Conservation (phyloP, 306 rosid species). For the Spatholobus suberectus region DNA sequence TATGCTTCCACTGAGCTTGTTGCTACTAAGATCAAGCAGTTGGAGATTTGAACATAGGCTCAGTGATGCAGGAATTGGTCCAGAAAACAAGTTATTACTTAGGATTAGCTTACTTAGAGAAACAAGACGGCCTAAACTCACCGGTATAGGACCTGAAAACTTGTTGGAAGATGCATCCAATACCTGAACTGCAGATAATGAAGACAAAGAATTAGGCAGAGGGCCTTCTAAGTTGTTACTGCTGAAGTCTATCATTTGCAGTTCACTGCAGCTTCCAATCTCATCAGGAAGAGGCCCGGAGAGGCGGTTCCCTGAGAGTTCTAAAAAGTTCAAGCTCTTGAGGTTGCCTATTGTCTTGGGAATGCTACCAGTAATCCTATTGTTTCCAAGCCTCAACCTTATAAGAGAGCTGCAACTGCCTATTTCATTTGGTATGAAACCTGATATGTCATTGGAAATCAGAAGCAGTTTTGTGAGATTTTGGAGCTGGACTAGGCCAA, state of each 20-base stretch:
- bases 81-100: constrained; percentile 73
- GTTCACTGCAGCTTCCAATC: constrained; percentile 71
- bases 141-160: constrained; percentile 65
- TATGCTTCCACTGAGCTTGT: constrained; percentile 68
- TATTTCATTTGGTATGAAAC: constrained; percentile 72
- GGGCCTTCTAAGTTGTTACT: constrained; percentile 71
- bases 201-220: constrained; percentile 68
- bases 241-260: constrained; percentile 89
- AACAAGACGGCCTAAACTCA: constrained; percentile 74
- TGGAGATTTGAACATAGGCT: constrained; percentile 78
- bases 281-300: constrained; percentile 79
- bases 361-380: constrained; percentile 73
- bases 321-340: constrained; percentile 72
- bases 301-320: constrained; percentile 76
- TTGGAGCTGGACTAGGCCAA: constrained; percentile 74
- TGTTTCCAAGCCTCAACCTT: constrained; percentile 80
- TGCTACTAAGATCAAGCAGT: constrained; percentile 88
- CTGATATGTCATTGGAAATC: constrained; percentile 89
- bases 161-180: constrained; percentile 76
- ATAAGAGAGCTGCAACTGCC: constrained; percentile 84
- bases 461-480: constrained; percentile 86
- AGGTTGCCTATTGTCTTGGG: constrained; percentile 75
- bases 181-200: constrained; percentile 76
- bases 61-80: constrained; percentile 74
- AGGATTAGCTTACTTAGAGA: constrained; percentile 76